phyloP scores from a whole-genome alignment of 768 basidiomycete species.

The Boletus tylopilopsis region DNA sequence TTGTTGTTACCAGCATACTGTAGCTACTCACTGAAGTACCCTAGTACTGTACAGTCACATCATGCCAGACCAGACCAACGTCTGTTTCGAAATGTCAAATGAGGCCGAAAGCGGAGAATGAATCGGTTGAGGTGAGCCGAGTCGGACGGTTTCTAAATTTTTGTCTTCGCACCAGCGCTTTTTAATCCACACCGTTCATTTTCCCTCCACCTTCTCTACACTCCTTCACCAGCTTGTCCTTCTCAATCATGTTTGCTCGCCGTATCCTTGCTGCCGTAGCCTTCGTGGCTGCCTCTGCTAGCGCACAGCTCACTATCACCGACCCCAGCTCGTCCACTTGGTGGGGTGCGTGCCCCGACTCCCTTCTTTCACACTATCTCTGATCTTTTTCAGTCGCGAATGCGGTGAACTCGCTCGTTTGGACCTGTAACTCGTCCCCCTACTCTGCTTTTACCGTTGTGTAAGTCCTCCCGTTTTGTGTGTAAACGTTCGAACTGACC shows the following conservation, averaged over 20 bases:
- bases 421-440: constrained; percentile 49
- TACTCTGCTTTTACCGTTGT: constrained; percentile 44
- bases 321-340: constrained; percentile 44
- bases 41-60: too few species aligned
- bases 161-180: constrained; percentile 8
- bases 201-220: constrained; percentile 10
- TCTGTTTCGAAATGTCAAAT: too few species aligned
- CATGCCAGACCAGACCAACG: too few species aligned
- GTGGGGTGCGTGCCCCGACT: constrained; percentile 53
- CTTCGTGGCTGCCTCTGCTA: constrained; percentile 33
- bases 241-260: constrained; percentile 30
- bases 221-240: constrained; percentile 8
- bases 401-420: constrained; percentile 54
- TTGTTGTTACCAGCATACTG: constrained; percentile 6
- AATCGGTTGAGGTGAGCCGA: constrained; percentile 6
- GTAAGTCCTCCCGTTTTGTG: constrained; percentile 24
- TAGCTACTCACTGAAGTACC: too few species aligned
- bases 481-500: constrained; percentile 6
- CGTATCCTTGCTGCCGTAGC: constrained; percentile 37
- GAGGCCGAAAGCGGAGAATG: constrained; percentile 22
- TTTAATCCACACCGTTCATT: constrained; percentile 27
- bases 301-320: constrained; percentile 42
- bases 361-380: background rate
- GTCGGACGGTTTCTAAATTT: constrained; percentile 6
- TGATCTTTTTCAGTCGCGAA: constrained; percentile 41